Base-by-base conservation (phyloP, 306 rosid genomes). In the Dalbergia cochinchinensis region DNA sequence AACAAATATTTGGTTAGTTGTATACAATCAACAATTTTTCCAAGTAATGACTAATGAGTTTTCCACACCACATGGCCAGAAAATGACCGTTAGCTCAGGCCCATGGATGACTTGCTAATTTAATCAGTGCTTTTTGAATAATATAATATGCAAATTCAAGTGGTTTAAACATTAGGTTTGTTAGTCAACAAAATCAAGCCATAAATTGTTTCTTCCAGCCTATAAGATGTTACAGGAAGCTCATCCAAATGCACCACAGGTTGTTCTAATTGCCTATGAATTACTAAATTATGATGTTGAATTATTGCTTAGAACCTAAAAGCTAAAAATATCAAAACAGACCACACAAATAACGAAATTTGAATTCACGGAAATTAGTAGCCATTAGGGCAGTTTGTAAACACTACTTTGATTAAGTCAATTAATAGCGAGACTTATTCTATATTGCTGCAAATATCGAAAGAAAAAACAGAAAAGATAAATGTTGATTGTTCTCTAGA, bases 1-100 rank as follows among this genome's bases (percentile, higher is more conserved):
- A 87, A 87, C 16, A 16, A 64, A 85, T 73, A 65, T 57, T 41
- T 39, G 47, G 78, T 78, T 48, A 83, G 73, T 34, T 7, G 42
- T 64, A 72, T 41, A 51, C 34, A 58, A 42, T 13, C 5, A 70
- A 63, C 16, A 35, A 14, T 71, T 50, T 53, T 75, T 37, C 19
- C 65, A 47, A 18, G 71, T 9, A 13, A 44, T 58, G 61, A 18
- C 67, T 9, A 13, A 44, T 58, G 61, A 80, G 51, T 42, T 82
- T 12, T 15, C 58, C 76, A 61, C 7, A 45, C 39, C 45, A 67
- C 64, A 54, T 66, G 58, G 22, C 26, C 26, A 75, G 61, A 39
- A 69, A 68, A 60, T 62, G 44, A 68, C 39, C 68, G 33, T 39
- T 15, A 70, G 55, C 67, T 65, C 7, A 66, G 64, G 22, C 72